Evolutionary conservation across 2,329 filamentous ascomycete species (phyloP), one percentile per base, ranked within the genome.

Genomic region (Colletotrichum sp.): DNA sequence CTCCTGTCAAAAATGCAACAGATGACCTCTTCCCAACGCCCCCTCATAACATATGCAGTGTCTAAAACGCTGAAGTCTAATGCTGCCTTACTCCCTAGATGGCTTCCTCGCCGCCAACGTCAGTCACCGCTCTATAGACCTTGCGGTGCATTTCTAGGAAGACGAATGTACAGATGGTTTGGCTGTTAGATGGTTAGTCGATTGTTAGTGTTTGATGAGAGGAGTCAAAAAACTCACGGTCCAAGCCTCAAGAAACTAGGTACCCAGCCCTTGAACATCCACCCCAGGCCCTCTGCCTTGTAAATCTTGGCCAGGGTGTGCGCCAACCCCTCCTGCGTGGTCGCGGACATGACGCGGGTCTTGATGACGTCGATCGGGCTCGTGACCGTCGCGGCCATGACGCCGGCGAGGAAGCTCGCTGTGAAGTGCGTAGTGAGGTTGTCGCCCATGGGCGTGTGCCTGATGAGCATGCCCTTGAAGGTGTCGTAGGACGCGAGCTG

Each of bases 251-350:
- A 86, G 82, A 93, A 93, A 79, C 91, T 92, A n/a, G 95, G 95
- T 63, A 96, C 92, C 95, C 95, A 98, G 76, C 95, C 95, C 84
- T 95, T 95, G 86, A 98, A 98, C 90, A 96, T 93, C 95, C 95
- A 98, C 60, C 89, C 85, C 66, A 95, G 83, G 3, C 95, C 95
- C 82, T 98, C 95, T 21, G 90, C 87, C 71, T 88, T 89, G 78
- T 93, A 94, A 36, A 96, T 92, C 60, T 95, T 92, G 57, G 87
- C 85, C 70, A 98, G 85, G 26, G 96, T 84, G 72, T 87, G 87
- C 5, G 90, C 78, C 34, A 97, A 85, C 30, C 90, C 88, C 78
- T 90, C 85, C 77, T 87, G 81, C 77, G 86, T 83, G 65, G 85
- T 85, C 28, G 93, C 90, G 77, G 93, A 94, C 95, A 98, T 98